A percentile compares a stretch with the other conserved stretches of the same genome.
Conservation (phyloP, 176 grass and related monocot species). For the Carex parvula region DNA sequence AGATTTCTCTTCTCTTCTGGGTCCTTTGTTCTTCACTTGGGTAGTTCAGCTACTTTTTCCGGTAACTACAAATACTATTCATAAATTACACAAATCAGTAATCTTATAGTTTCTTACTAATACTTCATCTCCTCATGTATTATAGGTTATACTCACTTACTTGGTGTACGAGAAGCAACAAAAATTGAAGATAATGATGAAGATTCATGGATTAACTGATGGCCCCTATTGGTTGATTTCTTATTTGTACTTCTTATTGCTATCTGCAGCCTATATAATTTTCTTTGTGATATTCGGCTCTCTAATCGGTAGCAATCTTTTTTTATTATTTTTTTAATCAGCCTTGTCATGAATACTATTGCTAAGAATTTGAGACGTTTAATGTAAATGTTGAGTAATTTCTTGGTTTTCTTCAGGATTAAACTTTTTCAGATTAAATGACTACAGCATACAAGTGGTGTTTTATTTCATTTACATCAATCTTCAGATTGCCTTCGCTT, state of each 20-base stretch:
- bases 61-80: constrained; percentile 49
- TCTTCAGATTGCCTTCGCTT: constrained; percentile 62
- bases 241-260: constrained; percentile 32
- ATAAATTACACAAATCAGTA: not conserved
- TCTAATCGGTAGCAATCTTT: constrained; percentile 49
- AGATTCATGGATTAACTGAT: constrained; percentile 34
- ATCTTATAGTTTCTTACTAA: not conserved
- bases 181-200: constrained; percentile 37
- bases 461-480: constrained; percentile 91
- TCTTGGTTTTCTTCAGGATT: constrained; percentile 46
- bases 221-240: constrained; percentile 32
- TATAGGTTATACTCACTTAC: constrained; percentile 28
- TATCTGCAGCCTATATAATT: constrained; percentile 63
- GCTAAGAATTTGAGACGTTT: not conserved
- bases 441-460: constrained; percentile 62
- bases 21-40: constrained; percentile 94
- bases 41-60: constrained; percentile 80
- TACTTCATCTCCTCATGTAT: not conserved
- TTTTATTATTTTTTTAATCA: not conserved
- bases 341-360: not conserved
- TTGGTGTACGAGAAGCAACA: constrained; percentile 35
- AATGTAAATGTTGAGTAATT: not conserved
- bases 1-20: constrained; percentile 80
- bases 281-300: constrained; percentile 73
- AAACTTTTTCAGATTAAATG: constrained; percentile 57